Percentiles rank a stretch among this genome's conserved stretches.
phyloP scores from a whole-genome alignment of 2,329 filamentous ascomycete species.

The Davidsoniella neocaledoniae region DNA sequence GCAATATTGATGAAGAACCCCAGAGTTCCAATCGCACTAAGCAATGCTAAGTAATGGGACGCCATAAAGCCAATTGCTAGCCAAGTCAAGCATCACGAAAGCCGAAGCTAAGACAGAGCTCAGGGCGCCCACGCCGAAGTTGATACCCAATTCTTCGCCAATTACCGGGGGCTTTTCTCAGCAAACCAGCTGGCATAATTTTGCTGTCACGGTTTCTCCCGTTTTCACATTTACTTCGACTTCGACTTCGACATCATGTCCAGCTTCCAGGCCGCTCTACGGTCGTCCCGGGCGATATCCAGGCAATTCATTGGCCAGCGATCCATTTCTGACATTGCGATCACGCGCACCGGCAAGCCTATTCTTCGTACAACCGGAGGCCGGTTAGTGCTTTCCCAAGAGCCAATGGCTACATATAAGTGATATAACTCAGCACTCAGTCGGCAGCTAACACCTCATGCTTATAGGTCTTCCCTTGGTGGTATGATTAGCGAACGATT shows the following conservation, averaged over 20 bases:
- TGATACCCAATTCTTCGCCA: too few species aligned
- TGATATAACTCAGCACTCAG: too few species aligned
- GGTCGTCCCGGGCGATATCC: slow-evolving; percentile 32
- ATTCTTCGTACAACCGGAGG: slow-evolving; percentile 79
- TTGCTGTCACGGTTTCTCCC: too few species aligned
- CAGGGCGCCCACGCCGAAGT: too few species aligned
- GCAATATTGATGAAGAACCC: not conserved
- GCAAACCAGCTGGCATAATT: too few species aligned
- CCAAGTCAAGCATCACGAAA: not conserved
- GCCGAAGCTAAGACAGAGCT: too few species aligned
- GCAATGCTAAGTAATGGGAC: not conserved
- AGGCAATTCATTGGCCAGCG: slow-evolving; percentile 33
- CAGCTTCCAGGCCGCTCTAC: slow-evolving; percentile 37
- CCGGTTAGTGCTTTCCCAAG: slow-evolving; percentile 40
- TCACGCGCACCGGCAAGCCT: slow-evolving; percentile 91
- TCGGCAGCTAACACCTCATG: slow-evolving; percentile 16
- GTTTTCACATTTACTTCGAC: too few species aligned
- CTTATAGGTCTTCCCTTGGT: slow-evolving; percentile 64
- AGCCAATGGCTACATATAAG: not conserved
- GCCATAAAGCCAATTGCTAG: not conserved
- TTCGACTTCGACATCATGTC: slow-evolving; percentile 28
- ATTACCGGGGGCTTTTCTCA: too few species aligned
- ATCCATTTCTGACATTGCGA: slow-evolving; percentile 64
- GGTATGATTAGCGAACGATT: slow-evolving; percentile 35
- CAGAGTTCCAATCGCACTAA: not conserved